Evolutionary conservation across 2,329 filamentous ascomycete genomes (phyloP).

Genomic region (Xylariaceae sp.): DNA sequence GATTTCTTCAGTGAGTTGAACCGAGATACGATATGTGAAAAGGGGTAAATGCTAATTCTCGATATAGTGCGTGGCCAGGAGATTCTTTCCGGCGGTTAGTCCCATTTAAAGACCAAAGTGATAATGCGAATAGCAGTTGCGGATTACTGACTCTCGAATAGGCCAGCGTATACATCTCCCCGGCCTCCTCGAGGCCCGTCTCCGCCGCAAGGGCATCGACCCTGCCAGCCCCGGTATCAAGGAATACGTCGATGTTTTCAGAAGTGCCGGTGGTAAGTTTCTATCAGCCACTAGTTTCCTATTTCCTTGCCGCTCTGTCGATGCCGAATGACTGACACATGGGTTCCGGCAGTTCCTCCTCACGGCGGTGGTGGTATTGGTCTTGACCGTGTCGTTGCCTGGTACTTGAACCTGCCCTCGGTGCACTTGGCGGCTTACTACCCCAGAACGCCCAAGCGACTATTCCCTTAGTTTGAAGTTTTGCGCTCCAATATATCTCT

Average conservation of each 20-base stretch:
- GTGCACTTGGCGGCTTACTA: slow-evolving; percentile 55
- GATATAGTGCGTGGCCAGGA: slow-evolving; percentile 72
- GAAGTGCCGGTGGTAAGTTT: slow-evolving; percentile 53
- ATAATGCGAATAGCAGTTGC: background rate
- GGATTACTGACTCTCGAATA: slow-evolving; percentile 5
- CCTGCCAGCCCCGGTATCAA: slow-evolving; percentile 70
- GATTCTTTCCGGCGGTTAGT: slow-evolving; percentile 64
- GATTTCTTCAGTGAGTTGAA: slow-evolving; percentile 60
- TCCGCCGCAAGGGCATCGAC: slow-evolving; percentile 75
- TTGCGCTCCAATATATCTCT: background rate
- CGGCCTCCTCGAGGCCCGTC: slow-evolving; percentile 67
- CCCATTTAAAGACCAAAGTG: too few species aligned
- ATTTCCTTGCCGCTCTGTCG: too few species aligned
- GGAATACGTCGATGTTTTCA: slow-evolving; percentile 82
- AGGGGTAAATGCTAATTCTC: background rate
- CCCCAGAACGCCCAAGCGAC: slow-evolving; percentile 55
- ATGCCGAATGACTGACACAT: background rate
- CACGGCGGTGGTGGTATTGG: slow-evolving; percentile 89
- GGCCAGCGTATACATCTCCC: slow-evolving; percentile 88
- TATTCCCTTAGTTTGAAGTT: slow-evolving; percentile 43
- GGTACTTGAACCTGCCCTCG: slow-evolving; percentile 54
- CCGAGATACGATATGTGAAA: background rate
- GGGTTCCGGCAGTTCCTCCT: slow-evolving; percentile 57
- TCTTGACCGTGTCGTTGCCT: slow-evolving; percentile 76
- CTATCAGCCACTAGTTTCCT: background rate